Conservation (phyloP, 768 basidiomycete species). For the Phanerochaete sordida region DNA sequence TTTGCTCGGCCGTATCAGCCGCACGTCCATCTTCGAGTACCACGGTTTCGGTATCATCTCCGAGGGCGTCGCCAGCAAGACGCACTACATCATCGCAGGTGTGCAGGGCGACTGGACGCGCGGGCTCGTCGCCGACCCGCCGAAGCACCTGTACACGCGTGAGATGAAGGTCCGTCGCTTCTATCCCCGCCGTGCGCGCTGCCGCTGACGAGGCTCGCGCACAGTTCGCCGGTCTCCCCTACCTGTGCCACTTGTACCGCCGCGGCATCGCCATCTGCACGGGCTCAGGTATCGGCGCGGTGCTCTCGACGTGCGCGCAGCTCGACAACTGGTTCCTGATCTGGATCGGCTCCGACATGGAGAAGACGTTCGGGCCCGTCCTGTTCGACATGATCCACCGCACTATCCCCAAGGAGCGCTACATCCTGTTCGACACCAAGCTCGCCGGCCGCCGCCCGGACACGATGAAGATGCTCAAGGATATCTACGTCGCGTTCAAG, state of each 20-base stretch:
- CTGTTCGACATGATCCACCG: conserved; percentile 69
- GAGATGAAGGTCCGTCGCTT: conserved; percentile 83
- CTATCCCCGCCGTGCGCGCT: too few relatives aligned
- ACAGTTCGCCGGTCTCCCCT: conserved; percentile 78
- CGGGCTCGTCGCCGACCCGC: conserved; percentile 65
- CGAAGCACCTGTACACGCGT: conserved; percentile 73
- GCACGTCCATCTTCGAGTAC: conserved; percentile 72
- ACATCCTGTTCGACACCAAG: conserved; percentile 77
- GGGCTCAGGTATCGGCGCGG: conserved; percentile 78
- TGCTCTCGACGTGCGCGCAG: conserved; percentile 72
- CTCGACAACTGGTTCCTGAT: conserved; percentile 75
- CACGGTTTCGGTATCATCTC: conserved; percentile 80
- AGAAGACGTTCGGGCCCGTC: conserved; percentile 82
- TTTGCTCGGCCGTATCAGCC: conserved; percentile 68
- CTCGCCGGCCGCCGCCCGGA: conserved; percentile 71
- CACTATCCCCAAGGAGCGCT: conserved; percentile 69
- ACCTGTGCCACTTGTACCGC: conserved; percentile 74
- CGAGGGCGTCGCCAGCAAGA: conserved; percentile 66
- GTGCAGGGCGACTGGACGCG: conserved; percentile 77
- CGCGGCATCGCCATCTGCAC: conserved; percentile 81
- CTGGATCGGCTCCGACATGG: conserved; percentile 80
- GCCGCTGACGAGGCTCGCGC: background rate
- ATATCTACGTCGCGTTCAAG: conserved; percentile 63
- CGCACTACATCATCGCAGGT: conserved; percentile 79
- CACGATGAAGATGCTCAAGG: conserved; percentile 71